A percentile compares a stretch with the other conserved stretches of the same genome.
Evolutionary conservation across 441 rosid genomes (phyloP).

Genomic region (Euphorbia celastroides): DNA sequence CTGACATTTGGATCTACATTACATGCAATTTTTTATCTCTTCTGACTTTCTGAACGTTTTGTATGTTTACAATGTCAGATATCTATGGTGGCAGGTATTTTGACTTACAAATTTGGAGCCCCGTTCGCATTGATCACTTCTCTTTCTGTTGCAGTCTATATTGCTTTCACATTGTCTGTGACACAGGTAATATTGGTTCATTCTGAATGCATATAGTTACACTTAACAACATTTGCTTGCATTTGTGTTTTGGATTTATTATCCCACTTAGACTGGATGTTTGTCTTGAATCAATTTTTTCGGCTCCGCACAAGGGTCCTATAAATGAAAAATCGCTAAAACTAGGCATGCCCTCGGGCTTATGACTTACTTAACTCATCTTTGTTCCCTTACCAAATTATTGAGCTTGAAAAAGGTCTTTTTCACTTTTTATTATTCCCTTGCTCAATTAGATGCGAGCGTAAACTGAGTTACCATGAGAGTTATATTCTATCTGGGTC

Average conservation of each 20-base stretch:
- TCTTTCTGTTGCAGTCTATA: constrained; percentile 74
- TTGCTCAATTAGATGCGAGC: not conserved
- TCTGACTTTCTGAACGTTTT: constrained; percentile 29
- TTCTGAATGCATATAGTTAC: constrained; percentile 3
- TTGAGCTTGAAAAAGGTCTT: not conserved
- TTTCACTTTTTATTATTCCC: not conserved
- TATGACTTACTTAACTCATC: not conserved
- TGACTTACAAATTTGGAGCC: constrained; percentile 87
- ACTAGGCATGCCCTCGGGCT: not conserved
- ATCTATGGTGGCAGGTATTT: constrained; percentile 80
- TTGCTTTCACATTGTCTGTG: constrained; percentile 72
- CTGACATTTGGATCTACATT: not conserved
- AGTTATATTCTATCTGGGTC: not conserved
- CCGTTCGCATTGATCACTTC: constrained; percentile 78
- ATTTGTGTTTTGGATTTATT: not conserved
- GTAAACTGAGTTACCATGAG: not conserved
- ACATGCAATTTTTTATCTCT: constrained; percentile 20
- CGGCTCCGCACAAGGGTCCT: not conserved
- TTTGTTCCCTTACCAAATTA: not conserved
- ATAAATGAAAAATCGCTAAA: not conserved
- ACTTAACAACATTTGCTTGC: constrained; percentile 5
- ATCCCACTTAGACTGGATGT: not conserved
- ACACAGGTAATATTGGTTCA: constrained; percentile 61
- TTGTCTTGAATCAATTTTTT: constrained; percentile 2
- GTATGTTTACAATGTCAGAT: constrained; percentile 56